A percentile compares a stretch with the other conserved stretches of the same genome.
These are phyloP conservation scores for Lolium rigidum DNA, from an alignment of 176 grass and related monocot genomes.

Conservation along the genomic window DNA sequence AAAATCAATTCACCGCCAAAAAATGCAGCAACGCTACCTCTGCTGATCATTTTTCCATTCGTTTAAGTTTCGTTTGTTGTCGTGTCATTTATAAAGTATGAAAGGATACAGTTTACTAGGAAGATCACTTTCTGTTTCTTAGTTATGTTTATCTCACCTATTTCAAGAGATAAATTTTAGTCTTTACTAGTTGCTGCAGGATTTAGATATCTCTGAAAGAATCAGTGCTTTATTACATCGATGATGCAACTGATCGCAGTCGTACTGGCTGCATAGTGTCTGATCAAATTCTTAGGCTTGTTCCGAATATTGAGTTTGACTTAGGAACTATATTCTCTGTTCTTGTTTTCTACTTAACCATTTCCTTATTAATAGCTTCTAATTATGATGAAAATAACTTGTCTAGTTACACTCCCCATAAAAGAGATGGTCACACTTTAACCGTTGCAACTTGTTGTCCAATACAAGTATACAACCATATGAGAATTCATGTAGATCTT, in stretches of 20 bases:
- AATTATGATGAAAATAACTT: too few species aligned
- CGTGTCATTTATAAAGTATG: slow-evolving; percentile 3
- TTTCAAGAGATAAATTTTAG: slow-evolving; percentile 41
- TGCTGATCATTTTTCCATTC: neutral
- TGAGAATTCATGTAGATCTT: too few species aligned
- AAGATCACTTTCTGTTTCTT: neutral
- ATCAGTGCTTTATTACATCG: slow-evolving; percentile 82
- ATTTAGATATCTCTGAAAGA: slow-evolving; percentile 88
- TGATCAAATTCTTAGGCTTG: too few species aligned
- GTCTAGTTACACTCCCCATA: too few species aligned
- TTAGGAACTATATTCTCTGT: too few species aligned
- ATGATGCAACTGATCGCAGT: slow-evolving; percentile 92
- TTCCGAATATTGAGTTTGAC: too few species aligned
- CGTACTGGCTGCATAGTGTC: slow-evolving; percentile 95
- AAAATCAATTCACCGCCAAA: slow-evolving; percentile 37
- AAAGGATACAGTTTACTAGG: neutral
- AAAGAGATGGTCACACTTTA: too few species aligned
- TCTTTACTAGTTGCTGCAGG: slow-evolving; percentile 52
- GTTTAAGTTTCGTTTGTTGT: slow-evolving; percentile 8
- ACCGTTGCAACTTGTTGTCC: too few species aligned
- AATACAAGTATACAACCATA: too few species aligned
- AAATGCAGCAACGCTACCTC: neutral
- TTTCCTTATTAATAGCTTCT: too few species aligned
- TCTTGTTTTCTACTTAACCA: too few species aligned
- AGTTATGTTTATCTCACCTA: neutral